Percentiles rank a stretch among this genome's conserved stretches.
Evolutionary conservation across 75 land plant species (phyloP).

Genomic region (Sequoiadendron giganteum): DNA sequence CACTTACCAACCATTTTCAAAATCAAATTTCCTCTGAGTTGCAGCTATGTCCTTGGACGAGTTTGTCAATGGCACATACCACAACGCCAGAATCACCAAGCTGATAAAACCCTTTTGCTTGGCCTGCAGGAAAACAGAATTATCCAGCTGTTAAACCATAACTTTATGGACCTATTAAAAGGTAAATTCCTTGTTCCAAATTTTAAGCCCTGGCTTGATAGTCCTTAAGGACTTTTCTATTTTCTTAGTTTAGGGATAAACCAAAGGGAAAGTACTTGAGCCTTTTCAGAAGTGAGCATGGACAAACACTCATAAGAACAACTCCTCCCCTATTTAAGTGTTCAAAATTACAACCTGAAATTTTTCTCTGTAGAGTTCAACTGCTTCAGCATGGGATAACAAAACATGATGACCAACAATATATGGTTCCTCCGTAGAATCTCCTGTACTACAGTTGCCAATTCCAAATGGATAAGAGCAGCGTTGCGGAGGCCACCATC

Average conservation of each 20-base stretch:
- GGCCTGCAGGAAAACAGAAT: slow-evolving; percentile 22
- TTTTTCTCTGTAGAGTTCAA: slow-evolving; percentile 21
- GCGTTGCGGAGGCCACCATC: not conserved
- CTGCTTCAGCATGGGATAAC: slow-evolving; percentile 20
- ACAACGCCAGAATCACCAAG: slow-evolving; percentile 18
- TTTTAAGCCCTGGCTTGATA: not conserved
- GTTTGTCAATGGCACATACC: slow-evolving; percentile 22
- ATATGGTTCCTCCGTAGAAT: slow-evolving; percentile 69
- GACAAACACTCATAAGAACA: not conserved
- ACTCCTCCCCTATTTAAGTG: not conserved
- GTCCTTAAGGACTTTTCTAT: not conserved
- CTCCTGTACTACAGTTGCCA: slow-evolving; percentile 42
- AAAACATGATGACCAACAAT: slow-evolving; percentile 50
- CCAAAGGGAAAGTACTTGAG: not conserved
- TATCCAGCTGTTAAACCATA: not conserved
- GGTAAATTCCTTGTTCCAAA: not conserved
- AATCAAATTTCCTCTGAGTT: slow-evolving; percentile 12
- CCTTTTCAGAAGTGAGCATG: slow-evolving; percentile 5
- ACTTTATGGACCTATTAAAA: too few relatives aligned
- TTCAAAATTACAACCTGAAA: slow-evolving; percentile 17
- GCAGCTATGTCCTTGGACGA: slow-evolving; percentile 17
- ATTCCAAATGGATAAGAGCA: not conserved
- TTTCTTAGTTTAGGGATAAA: not conserved
- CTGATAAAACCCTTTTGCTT: slow-evolving; percentile 66
- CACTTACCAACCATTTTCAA: slow-evolving; percentile 23